These are phyloP conservation scores for Trametes maxima DNA, from an alignment of 768 basidiomycete species.

Conservation along the genomic window DNA sequence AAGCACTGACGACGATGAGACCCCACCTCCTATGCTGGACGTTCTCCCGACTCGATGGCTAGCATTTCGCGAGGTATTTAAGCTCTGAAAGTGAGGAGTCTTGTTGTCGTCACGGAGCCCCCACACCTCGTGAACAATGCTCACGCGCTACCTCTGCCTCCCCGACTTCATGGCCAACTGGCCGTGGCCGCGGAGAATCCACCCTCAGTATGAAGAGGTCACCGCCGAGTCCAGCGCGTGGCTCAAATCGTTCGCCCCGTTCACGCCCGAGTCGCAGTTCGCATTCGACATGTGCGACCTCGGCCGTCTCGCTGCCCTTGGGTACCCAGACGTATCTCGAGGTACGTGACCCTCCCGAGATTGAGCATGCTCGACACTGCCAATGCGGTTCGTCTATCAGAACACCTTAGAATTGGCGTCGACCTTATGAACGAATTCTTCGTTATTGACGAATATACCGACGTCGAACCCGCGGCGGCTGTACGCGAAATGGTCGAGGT, in stretches of 20 bases:
- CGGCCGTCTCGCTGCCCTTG: conserved; percentile 12
- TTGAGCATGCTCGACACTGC: background rate
- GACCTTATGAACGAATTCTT: conserved; percentile 34
- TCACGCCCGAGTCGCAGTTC: conserved; percentile 29
- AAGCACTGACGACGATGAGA: no score
- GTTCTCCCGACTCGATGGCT: no score
- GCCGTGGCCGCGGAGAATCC: conserved; percentile 35
- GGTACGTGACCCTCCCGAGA: conserved; percentile 1
- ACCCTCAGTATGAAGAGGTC: conserved; percentile 32
- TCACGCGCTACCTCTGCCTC: conserved; percentile 19
- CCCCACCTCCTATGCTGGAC: no score
- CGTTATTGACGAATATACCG: conserved; percentile 32
- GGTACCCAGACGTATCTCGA: conserved; percentile 13
- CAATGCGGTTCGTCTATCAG: background rate
- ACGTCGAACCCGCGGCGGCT: conserved; percentile 12
- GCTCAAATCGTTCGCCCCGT: conserved; percentile 31
- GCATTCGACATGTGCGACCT: conserved; percentile 33
- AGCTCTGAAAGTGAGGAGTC: no score
- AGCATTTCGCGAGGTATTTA: no score
- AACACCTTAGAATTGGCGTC: conserved; percentile 11
- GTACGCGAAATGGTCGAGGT: conserved; percentile 23
- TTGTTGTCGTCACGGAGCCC: background rate
- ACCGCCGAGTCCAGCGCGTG: conserved; percentile 33
- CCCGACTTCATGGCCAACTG: conserved; percentile 33
- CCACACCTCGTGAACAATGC: background rate